Evolutionary conservation across 1,284 basidiomycete genomes (phyloP), one percentile per base, ranked within the genome.

Genomic region (Ceratobasidium sp.): DNA sequence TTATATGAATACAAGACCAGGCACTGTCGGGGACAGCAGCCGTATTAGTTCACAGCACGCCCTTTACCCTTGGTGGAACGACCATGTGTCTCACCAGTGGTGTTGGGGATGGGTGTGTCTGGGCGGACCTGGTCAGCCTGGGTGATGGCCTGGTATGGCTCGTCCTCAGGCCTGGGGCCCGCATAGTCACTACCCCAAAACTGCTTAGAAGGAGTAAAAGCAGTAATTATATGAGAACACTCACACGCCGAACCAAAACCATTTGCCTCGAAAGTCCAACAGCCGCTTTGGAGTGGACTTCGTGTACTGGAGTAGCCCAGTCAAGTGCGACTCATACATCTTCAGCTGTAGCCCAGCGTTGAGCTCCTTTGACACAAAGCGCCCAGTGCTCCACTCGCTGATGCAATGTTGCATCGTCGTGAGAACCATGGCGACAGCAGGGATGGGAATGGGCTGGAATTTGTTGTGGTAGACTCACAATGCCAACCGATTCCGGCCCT

Each of bases 61-160:
- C 23, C 23, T 16, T 54, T 33, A 21, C n/a, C 56, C 60, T 46
- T 46, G 40, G 60, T 23, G 60, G n/a, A n/a, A n/a, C n/a, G n/a
- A n/a, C n/a, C n/a, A n/a, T 16, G 16, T 44, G 60, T 16, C n/a
- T 21, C 46, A 23, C 21, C n/a, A n/a, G 25, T n/a, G n/a, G n/a
- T n/a, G n/a, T n/a, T n/a, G n/a, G n/a, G n/a, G n/a, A n/a, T n/a
- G 18, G 61, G 61, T 30, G 61, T 30, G 30, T 63, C 61, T 16
- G 61, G 61, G 6, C 46, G 61, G 42, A 63, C 21, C 25, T 21
- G 25, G 44, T 48, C 42, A 6, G 61, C 44, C 1, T 44, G 44
- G 11, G 44, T 63, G 18, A 63, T 49, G 7, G 42, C 11, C 44
- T 63, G 61, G n/a, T 30, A 25, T 4, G 44, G 61, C 30, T 48